Conservation (phyloP, 2,329 filamentous ascomycete species). For the Alternaria consortialis region DNA sequence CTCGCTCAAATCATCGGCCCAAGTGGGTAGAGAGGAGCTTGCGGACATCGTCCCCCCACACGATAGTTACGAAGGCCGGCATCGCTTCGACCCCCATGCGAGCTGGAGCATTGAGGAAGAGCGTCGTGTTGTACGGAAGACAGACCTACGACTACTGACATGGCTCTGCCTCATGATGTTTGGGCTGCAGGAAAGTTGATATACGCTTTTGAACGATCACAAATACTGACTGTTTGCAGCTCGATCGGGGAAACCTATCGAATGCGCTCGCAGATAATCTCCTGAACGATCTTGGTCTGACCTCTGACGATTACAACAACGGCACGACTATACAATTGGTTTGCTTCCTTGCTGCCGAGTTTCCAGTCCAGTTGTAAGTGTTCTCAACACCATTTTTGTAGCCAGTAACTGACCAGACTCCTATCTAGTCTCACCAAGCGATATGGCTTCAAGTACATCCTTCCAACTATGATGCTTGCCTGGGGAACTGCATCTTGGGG, state of each 20-base stretch:
- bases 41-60: conserved; percentile 54
- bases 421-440: conserved; percentile 51
- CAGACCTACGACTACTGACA: conserved; percentile 44
- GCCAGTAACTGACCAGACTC: background rate
- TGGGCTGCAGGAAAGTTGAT: conserved; percentile 32
- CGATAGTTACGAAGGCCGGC: conserved; percentile 61
- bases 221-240: conserved; percentile 50
- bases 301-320: conserved; percentile 47
- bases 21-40: conserved; percentile 40
- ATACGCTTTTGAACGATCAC: background rate
- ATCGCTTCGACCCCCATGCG: conserved; percentile 65
- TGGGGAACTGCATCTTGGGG: conserved; percentile 63
- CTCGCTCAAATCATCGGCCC: conserved; percentile 35
- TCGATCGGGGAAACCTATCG: conserved; percentile 57
- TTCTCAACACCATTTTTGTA: background rate
- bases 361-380: conserved; percentile 52
- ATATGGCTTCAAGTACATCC: conserved; percentile 54
- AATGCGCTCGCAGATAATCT: conserved; percentile 46
- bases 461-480: conserved; percentile 55
- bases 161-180: conserved; percentile 56
- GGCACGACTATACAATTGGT: conserved; percentile 71
- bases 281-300: conserved; percentile 41
- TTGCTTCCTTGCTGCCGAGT: conserved; percentile 74
- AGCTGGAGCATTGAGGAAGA: conserved; percentile 67
- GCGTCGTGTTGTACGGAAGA: conserved; percentile 61